A percentile compares a stretch with the other conserved stretches of the same genome.
Evolutionary conservation across 1,139 yeast genomes (phyloP).

Genomic region (Arxiozyma slooffiae): DNA sequence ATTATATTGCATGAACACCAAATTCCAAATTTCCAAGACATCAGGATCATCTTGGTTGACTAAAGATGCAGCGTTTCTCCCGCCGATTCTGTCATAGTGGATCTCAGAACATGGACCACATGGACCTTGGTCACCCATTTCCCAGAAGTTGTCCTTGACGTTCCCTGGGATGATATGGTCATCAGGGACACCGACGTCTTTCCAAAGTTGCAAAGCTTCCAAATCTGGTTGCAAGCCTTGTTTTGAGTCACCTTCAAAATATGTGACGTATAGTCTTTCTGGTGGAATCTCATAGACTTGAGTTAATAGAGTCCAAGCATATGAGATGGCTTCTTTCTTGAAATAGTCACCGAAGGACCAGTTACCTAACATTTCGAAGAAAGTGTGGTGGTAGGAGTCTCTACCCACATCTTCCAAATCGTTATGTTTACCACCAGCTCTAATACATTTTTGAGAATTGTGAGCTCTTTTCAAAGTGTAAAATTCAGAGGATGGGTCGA

Average conservation of each 20-base stretch:
- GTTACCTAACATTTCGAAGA: constrained; percentile 97
- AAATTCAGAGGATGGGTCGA: constrained; percentile 85
- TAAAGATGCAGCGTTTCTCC: constrained; percentile 81
- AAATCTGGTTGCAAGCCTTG: constrained; percentile 86
- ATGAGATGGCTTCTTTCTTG: constrained; percentile 82
- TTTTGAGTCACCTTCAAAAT: constrained; percentile 83
- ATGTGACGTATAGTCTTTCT: constrained; percentile 83
- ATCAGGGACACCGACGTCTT: constrained; percentile 75
- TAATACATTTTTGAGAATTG: constrained; percentile 94
- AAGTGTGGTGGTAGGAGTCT: constrained; percentile 96
- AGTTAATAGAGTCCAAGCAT: constrained; percentile 87
- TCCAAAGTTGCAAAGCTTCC: constrained; percentile 87
- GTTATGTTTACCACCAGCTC: constrained; percentile 99
- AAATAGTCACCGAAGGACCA: constrained; percentile 99
- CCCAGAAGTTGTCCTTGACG: constrained; percentile 94
- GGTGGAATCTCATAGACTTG: constrained; percentile 67
- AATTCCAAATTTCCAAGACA: constrained; percentile 95
- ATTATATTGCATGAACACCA: constrained; percentile 92
- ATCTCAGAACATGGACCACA: constrained; percentile 99
- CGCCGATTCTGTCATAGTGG: constrained; percentile 96
- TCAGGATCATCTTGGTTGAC: constrained; percentile 97
- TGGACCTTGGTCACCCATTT: constrained; percentile 99
- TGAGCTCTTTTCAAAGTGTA: constrained; percentile 77
- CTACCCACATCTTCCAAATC: constrained; percentile 97
- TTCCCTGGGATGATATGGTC: constrained; percentile 90